Percentiles rank a stretch among this genome's conserved stretches.
Conservation (phyloP, 2,329 filamentous ascomycete genomes). For the Amesomyces nigricolor region DNA sequence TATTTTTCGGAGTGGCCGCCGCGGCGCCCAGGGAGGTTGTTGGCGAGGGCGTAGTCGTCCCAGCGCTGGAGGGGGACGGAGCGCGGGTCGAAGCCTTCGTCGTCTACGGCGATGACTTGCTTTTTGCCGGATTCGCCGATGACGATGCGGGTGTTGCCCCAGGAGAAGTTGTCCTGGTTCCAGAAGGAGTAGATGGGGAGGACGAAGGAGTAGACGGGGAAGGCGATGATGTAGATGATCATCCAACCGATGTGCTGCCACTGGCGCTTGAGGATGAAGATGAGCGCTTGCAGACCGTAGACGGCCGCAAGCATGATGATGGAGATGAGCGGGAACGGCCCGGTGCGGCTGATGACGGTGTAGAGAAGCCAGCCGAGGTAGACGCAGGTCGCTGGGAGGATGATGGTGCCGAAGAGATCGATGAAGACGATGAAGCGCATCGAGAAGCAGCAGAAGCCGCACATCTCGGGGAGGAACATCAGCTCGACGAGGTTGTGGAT, state of each 20-base stretch:
- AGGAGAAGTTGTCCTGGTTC: slow-evolving; percentile 98
- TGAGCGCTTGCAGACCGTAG: slow-evolving; percentile 91
- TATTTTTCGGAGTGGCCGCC: slow-evolving; percentile 59
- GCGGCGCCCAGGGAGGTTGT: slow-evolving; percentile 86
- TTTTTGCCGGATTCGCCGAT: slow-evolving; percentile 90
- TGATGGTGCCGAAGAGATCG: slow-evolving; percentile 86
- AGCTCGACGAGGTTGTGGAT: slow-evolving; percentile 94
- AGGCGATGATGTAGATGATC: slow-evolving; percentile 96
- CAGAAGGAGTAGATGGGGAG: slow-evolving; percentile 97
- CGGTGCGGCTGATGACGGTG: slow-evolving; percentile 59
- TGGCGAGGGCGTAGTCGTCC: slow-evolving; percentile 88
- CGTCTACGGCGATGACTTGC: slow-evolving; percentile 79
- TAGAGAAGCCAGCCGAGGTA: slow-evolving; percentile 90
- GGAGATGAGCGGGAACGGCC: slow-evolving; percentile 79
- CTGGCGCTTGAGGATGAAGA: slow-evolving; percentile 94
- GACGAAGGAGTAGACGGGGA: slow-evolving; percentile 86
- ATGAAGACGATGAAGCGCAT: slow-evolving; percentile 97
- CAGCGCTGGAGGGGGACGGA: slow-evolving; percentile 91
- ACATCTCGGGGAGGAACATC: slow-evolving; percentile 85
- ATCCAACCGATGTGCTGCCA: slow-evolving; percentile 99
- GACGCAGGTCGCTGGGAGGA: slow-evolving; percentile 80
- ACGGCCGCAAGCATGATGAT: slow-evolving; percentile 84
- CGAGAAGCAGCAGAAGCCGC: slow-evolving; percentile 97
- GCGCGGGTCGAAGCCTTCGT: slow-evolving; percentile 82
- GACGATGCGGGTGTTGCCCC: slow-evolving; percentile 97